Base-by-base conservation (phyloP, 768 basidiomycete species). In the Pleurotus citrinopileatus region DNA sequence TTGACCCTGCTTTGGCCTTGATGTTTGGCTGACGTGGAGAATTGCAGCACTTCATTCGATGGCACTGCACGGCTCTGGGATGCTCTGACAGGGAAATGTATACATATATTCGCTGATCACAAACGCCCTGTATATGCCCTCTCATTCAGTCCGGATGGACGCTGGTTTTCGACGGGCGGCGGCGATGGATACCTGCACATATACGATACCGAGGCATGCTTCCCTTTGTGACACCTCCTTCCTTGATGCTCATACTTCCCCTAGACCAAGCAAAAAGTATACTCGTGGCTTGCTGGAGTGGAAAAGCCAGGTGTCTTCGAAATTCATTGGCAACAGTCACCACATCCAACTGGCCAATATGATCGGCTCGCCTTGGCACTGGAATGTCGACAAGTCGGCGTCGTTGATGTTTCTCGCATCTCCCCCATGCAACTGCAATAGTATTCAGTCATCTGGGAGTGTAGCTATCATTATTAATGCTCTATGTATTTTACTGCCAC, bases 31-130 rank as follows among this genome's bases (percentile, higher is more conserved):
- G 55, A 8, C 38, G 32, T 50, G n/a, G n/a, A n/a, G n/a, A n/a
- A 29, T 29, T 46, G 2, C 59, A 93, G 89, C 6, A 81, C 86
- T 8, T 91, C 91, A 3, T 92, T 92, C 62, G 94, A 96, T 63
- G 73, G 75, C 12, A 89, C 91, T 1, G 81, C 88, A 3, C 82
- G 90, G 37, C 59, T 96, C 26, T 96, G 93, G 93, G 87, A 94
- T 67, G 81, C 85, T 2, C 77, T 79, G 42, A 86, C 86, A 0
- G 91, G 91, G 25, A 77, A 82, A 40, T 94, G 92, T 64, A 66
- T 91, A 28, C 77, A 83, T 56, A 74, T 84, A 17, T 86, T 96
- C 62, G 66, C 68, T 4, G 88, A 91, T 57, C 89, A 93, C 69
- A 81, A 72, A 57, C 79, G 80, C 27, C 79, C 85, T 20, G 81